Evolutionary conservation across 1,139 yeast species (phyloP).

Genomic region (Suhomyces yuchorum): DNA sequence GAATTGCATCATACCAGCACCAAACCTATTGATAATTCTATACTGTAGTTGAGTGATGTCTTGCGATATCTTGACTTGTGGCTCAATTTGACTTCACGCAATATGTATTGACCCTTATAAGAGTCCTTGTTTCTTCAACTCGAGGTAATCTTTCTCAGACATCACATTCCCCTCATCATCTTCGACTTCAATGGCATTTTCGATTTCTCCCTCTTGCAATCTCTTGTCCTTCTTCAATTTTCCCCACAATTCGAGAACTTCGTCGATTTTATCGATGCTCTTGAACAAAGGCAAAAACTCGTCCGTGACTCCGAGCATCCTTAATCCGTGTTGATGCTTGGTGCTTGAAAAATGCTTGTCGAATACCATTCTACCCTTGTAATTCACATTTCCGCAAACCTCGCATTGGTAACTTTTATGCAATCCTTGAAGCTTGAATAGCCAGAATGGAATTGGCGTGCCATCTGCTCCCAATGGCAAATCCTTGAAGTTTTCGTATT

Average conservation of each 20-base stretch:
- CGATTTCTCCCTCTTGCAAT: conserved; percentile 44
- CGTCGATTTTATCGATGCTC: conserved; percentile 67
- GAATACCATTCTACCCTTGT: conserved; percentile 73
- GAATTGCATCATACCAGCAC: too few relatives aligned
- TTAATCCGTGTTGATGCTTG: conserved; percentile 73
- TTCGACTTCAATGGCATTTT: conserved; percentile 76
- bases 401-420: conserved; percentile 78
- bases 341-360: conserved; percentile 72
- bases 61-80: too few relatives aligned
- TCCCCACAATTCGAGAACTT: conserved; percentile 64
- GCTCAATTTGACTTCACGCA: too few relatives aligned
- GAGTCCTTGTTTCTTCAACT: conserved; percentile 82
- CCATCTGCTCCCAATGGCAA: conserved; percentile 89
- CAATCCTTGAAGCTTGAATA: conserved; percentile 85
- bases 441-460: conserved; percentile 90
- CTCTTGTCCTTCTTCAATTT: conserved; percentile 44
- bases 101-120: too few relatives aligned
- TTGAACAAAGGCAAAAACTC: conserved; percentile 49
- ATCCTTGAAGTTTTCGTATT: conserved; percentile 39
- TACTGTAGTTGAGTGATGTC: too few relatives aligned
- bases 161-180: conserved; percentile 93
- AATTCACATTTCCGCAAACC: conserved; percentile 76
- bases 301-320: conserved; percentile 69
- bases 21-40: too few relatives aligned
- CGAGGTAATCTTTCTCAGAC: conserved; percentile 79